phyloP scores from a whole-genome alignment of 129 eudicot genomes.

The Artemisia argyi region DNA sequence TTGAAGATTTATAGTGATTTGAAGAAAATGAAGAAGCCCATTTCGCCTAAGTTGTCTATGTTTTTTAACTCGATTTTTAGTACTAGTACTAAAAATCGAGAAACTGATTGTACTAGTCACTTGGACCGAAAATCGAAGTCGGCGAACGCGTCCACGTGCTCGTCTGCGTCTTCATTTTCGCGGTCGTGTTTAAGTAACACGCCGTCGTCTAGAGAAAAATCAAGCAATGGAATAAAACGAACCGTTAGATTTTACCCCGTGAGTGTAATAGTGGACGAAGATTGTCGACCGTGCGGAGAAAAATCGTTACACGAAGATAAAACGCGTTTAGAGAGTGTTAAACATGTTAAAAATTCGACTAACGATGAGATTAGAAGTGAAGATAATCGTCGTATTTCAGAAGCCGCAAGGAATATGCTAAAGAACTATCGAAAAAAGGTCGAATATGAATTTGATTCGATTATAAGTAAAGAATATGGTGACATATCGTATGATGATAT shows the following conservation, averaged over 20 bases:
- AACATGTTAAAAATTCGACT: constrained; percentile 15
- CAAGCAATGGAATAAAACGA: constrained; percentile 38
- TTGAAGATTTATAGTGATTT: constrained; percentile 69
- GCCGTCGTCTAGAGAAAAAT: constrained; percentile 53
- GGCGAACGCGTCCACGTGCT: constrained; percentile 53
- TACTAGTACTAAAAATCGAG: constrained; percentile 27
- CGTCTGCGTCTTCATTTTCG: constrained; percentile 74
- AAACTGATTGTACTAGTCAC: constrained; percentile 20
- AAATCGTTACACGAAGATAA: constrained; percentile 31
- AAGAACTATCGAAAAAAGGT: constrained; percentile 46
- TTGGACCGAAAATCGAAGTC: constrained; percentile 39
- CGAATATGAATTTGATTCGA: constrained; percentile 20
- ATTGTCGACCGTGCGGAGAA: constrained; percentile 56
- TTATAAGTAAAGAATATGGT: constrained; percentile 17
- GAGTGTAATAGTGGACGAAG: constrained; percentile 61
- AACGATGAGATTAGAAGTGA: constrained; percentile 41
- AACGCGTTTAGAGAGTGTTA: not conserved
- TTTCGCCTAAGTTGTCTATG: constrained; percentile 72
- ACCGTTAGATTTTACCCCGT: constrained; percentile 71
- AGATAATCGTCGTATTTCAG: constrained; percentile 43
- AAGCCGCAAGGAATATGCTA: constrained; percentile 57
- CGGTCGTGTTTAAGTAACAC: constrained; percentile 74
- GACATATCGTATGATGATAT: constrained; percentile 45
- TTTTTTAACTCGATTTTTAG: constrained; percentile 67
- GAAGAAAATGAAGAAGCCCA: constrained; percentile 68